These are phyloP conservation scores for Pseudogymnoascus sp. DNA, from an alignment of 2,329 filamentous ascomycete species.

Conservation along the genomic window DNA sequence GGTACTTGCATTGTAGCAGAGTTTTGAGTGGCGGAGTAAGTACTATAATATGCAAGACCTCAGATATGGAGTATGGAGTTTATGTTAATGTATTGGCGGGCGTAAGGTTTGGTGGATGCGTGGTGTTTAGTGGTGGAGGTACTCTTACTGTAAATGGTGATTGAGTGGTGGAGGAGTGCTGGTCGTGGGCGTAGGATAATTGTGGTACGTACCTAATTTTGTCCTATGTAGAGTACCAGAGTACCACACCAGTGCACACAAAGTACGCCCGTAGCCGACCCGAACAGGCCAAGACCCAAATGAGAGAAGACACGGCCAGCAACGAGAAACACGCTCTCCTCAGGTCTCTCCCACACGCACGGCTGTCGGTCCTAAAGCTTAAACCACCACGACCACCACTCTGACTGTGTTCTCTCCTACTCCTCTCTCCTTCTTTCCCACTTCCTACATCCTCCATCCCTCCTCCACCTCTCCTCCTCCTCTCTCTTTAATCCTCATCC, in stretches of 20 bases:
- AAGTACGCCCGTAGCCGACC: background rate
- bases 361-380: constrained; percentile 8
- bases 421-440: constrained; percentile 1
- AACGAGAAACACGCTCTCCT: background rate
- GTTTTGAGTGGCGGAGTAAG: background rate
- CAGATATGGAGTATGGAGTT: too few relatives aligned
- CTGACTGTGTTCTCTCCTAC: constrained; percentile 5
- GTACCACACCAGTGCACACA: background rate
- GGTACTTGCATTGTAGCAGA: background rate
- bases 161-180: background rate
- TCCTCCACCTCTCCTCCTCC: constrained; percentile 13
- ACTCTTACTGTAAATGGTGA: background rate
- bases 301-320: background rate
- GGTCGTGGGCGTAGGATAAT: background rate
- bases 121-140: background rate
- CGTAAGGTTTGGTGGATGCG: background rate
- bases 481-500: constrained; percentile 12
- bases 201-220: background rate
- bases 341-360: background rate
- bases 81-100: background rate
- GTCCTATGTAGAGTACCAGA: background rate
- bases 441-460: background rate
- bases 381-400: background rate
- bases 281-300: background rate
- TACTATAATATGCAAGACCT: background rate